Base-by-base conservation (phyloP, 805 yeast genomes). In the Yamadazyma paraphyllophila region DNA sequence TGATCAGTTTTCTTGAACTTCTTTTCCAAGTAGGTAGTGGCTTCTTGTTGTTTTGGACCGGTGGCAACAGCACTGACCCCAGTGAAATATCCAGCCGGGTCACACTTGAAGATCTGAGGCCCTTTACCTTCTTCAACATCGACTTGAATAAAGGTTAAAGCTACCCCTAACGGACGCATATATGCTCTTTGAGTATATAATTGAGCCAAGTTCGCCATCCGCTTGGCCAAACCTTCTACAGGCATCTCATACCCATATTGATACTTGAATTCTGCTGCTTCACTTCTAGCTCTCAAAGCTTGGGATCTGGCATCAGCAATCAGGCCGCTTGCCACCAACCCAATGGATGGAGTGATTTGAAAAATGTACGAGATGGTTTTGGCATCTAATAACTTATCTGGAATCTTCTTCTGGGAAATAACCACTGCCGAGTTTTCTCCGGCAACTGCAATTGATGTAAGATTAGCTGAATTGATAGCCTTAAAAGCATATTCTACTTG, bases 401-500 rank as follows among this genome's bases (percentile, higher is more conserved):
- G 96, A 44, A 92, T 94, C 67, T 94, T 94, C 76, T 94, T 92
- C 62, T 94, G 99, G 37, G 96, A 86, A 55, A 94, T 83, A 54
- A 94, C 74, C 31, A 94, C 97, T 11, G 92, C 85, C 29, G 87
- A 81, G 63, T 87, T 92, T 58, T 83, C 81, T 44, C 98, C 98
- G 41, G 86, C 80, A 50, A 94, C 77, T 13, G 91, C 98, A 46
- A 94, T 62, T 24, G 95, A 86, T 36, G 96, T 94, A 61, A 94
- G 81, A 65, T 88, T 92, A 48, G 97, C 82, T 38, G 95, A 82
- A 61, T 90, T 94, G 64, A 94, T 90, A 4, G 98, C 98, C 66
- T 94, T 91, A 75, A 91, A 91, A 5, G 98, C 99, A 63, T 94
- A 94, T 67, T 94, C 99, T 31, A 92, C 99, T 71, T 94, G 99